phyloP scores from a whole-genome alignment of 768 basidiomycete species.

The Psilocybe cubensis region DNA sequence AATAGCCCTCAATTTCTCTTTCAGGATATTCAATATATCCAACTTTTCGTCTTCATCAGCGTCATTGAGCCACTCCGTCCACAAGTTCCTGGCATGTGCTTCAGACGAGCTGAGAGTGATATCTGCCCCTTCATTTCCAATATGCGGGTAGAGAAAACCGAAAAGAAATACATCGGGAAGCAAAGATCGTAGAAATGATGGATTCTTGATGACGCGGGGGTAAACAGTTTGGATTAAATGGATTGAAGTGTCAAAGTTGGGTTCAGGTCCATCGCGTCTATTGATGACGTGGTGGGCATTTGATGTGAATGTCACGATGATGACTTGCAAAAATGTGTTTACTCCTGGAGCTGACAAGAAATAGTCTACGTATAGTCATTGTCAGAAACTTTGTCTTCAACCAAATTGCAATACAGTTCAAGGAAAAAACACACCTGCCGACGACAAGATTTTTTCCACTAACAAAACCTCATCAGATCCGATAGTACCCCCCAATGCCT shows the following conservation, averaged over 20 bases:
- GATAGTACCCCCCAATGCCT: slow-evolving; percentile 32
- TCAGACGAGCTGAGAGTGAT: slow-evolving; percentile 23
- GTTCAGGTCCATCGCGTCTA: slow-evolving; percentile 24
- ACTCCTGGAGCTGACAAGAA: slow-evolving; percentile 40
- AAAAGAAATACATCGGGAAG: slow-evolving; percentile 52
- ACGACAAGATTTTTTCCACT: slow-evolving; percentile 41
- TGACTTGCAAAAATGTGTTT: slow-evolving; percentile 30
- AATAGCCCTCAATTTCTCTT: slow-evolving; percentile 42
- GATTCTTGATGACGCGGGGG: slow-evolving; percentile 14
- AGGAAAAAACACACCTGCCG: slow-evolving; percentile 39
- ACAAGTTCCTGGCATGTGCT: slow-evolving; percentile 33
- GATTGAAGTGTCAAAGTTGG: slow-evolving; percentile 30
- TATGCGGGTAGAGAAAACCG: slow-evolving; percentile 49
- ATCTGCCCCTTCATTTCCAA: slow-evolving; percentile 19
- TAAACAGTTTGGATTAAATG: slow-evolving; percentile 36
- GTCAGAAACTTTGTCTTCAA: neutral
- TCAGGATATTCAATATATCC: slow-evolving; percentile 38
- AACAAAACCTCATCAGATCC: slow-evolving; percentile 32
- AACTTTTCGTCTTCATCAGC: slow-evolving; percentile 23
- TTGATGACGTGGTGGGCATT: slow-evolving; percentile 36
- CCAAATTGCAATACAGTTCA: neutral
- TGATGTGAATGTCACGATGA: slow-evolving; percentile 38
- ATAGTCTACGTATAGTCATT: slow-evolving; percentile 26
- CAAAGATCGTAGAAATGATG: slow-evolving; percentile 3
- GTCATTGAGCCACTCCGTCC: slow-evolving; percentile 34